These are phyloP conservation scores for Sordariomycetes sp. DNA, from an alignment of 2,329 filamentous ascomycete genomes.

Conservation along the genomic window DNA sequence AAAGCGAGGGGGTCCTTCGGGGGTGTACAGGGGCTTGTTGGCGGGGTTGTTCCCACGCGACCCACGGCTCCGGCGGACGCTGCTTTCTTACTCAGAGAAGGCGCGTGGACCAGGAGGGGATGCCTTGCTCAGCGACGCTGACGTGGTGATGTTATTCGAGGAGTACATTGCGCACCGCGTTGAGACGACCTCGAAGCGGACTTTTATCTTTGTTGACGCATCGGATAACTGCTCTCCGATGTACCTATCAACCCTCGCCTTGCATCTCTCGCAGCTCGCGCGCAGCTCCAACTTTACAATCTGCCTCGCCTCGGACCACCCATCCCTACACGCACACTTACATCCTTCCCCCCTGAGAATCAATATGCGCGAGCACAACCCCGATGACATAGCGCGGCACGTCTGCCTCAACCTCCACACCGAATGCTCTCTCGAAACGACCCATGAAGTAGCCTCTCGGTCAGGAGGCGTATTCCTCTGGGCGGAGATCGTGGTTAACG, in stretches of 20 bases:
- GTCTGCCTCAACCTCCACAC: conserved; percentile 16
- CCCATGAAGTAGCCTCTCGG: conserved; percentile 13
- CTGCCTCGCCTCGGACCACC: conserved; percentile 14
- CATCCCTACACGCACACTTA: conserved; percentile 1
- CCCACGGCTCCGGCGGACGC: conserved; percentile 12
- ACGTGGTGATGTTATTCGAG: conserved; percentile 17
- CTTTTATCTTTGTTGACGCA: conserved; percentile 18
- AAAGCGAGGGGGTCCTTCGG: conserved; percentile 8
- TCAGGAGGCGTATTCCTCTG: conserved; percentile 18
- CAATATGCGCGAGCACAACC: conserved; percentile 15
- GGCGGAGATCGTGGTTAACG: conserved; percentile 20
- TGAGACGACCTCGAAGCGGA: conserved; percentile 13
- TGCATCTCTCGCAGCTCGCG: conserved; percentile 14
- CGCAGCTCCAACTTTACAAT: conserved; percentile 18
- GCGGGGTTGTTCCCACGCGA: conserved; percentile 16
- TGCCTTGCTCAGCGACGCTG: conserved; percentile 12
- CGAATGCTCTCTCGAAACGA: conserved; percentile 16
- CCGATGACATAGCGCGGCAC: conserved; percentile 17
- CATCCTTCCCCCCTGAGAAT: conserved; percentile 10
- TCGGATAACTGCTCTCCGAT: conserved; percentile 11
- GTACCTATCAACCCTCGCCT: conserved; percentile 14
- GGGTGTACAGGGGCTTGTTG: conserved; percentile 15
- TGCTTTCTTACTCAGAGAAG: conserved; percentile 10
- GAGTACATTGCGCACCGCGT: conserved; percentile 14
- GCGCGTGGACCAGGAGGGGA: neutral